Percentiles rank a stretch among this genome's conserved stretches.
These are phyloP conservation scores for Cyathus striatus DNA, from an alignment of 768 basidiomycete species.

Conservation along the genomic window DNA sequence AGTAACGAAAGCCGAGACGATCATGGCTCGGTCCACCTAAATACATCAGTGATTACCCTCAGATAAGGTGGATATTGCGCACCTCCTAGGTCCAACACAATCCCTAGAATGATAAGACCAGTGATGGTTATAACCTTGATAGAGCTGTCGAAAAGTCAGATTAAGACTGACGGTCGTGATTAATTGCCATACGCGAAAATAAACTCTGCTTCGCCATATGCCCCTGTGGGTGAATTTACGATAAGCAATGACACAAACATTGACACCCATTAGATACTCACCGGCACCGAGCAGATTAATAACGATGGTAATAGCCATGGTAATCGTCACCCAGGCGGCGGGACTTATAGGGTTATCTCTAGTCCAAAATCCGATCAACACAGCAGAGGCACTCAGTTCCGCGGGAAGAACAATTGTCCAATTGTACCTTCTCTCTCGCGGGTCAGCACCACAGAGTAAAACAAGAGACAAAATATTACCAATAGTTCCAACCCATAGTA, in stretches of 20 bases:
- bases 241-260: not conserved
- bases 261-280: too few relatives aligned
- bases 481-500: slow-evolving; percentile 50
- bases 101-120: slow-evolving; percentile 64
- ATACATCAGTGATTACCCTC: not conserved
- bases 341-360: slow-evolving; percentile 43
- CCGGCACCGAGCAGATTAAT: slow-evolving; percentile 77
- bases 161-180: not conserved
- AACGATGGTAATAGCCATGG: slow-evolving; percentile 64
- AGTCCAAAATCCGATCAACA: slow-evolving; percentile 76
- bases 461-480: slow-evolving; percentile 23
- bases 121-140: slow-evolving; percentile 88
- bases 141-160: slow-evolving; percentile 36
- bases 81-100: slow-evolving; percentile 79
- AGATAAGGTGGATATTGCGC: slow-evolving; percentile 10
- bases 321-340: slow-evolving; percentile 81
- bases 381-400: slow-evolving; percentile 69
- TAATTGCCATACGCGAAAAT: slow-evolving; percentile 66
- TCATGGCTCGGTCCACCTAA: slow-evolving; percentile 78
- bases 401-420: slow-evolving; percentile 68
- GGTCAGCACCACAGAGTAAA: not conserved
- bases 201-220: slow-evolving; percentile 84
- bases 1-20: slow-evolving; percentile 70
- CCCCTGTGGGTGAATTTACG: too few relatives aligned
- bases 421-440: slow-evolving; percentile 37